Percentiles rank a stretch among this genome's conserved stretches.
phyloP scores from a whole-genome alignment of 176 grass and related monocot species.

The Alopecurus myosuroides region DNA sequence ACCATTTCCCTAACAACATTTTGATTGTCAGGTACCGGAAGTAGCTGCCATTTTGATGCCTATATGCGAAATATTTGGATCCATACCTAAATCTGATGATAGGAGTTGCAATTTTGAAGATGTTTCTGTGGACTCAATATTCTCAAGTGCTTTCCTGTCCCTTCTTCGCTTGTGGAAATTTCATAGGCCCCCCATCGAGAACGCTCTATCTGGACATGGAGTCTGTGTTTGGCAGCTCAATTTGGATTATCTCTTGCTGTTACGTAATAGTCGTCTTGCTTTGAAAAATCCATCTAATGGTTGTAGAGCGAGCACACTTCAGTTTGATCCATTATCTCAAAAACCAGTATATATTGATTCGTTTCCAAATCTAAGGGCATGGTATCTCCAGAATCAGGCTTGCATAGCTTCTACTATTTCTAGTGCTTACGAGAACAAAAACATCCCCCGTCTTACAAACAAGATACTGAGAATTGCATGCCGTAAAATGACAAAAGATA shows the following conservation, averaged over 20 bases:
- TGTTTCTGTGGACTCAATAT: conserved; percentile 63
- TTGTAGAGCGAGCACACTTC: conserved; percentile 6
- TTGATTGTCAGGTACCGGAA: conserved; percentile 53
- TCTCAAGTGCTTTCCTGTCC: conserved; percentile 63
- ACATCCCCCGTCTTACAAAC: conserved; percentile 48
- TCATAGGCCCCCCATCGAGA: conserved; percentile 44
- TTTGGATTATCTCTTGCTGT: conserved; percentile 57
- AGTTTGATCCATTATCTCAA: conserved; percentile 22
- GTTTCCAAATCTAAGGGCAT: conserved; percentile 64
- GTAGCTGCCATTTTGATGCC: conserved; percentile 64
- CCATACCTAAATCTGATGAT: conserved; percentile 39
- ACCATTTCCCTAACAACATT: background rate
- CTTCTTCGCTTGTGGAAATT: conserved; percentile 70
- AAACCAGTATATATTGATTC: conserved; percentile 54
- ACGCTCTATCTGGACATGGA: conserved; percentile 24
- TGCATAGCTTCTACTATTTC: conserved; percentile 63
- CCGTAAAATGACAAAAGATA: conserved; percentile 40
- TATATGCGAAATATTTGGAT: conserved; percentile 67
- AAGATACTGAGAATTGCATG: conserved; percentile 56
- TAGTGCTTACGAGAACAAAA: conserved; percentile 35
- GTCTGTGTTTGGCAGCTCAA: conserved; percentile 34
- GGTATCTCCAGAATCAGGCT: conserved; percentile 70
- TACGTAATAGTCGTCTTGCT: conserved; percentile 44
- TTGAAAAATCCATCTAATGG: conserved; percentile 28
- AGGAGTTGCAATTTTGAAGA: conserved; percentile 36